These are phyloP conservation scores for Lophiotrema nucula DNA, from an alignment of 495 filamentous ascomycete species.

Conservation along the genomic window DNA sequence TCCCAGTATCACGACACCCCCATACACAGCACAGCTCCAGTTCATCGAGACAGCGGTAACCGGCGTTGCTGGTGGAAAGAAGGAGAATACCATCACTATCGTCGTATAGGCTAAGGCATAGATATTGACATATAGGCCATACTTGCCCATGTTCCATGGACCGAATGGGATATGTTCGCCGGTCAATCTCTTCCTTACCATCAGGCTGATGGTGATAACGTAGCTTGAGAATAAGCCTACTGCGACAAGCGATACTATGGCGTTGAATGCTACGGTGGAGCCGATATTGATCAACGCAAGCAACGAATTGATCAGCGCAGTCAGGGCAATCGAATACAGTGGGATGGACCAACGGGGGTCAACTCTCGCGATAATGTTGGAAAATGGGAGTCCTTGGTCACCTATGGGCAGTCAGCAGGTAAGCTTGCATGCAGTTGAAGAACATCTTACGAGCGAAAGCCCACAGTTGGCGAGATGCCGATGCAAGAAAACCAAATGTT, in stretches of 20 bases:
- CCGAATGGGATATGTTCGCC: conserved; percentile 13
- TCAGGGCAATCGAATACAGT: conserved; percentile 23
- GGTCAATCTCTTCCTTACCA: conserved; percentile 7
- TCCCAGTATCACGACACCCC: too few species aligned
- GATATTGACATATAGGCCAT: conserved; percentile 20
- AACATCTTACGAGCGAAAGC: conserved; percentile 47
- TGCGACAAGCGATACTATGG: conserved; percentile 27
- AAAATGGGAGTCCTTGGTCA: conserved; percentile 28
- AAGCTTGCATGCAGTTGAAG: too few species aligned
- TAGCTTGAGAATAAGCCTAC: conserved; percentile 20
- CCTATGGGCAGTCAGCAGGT: conserved; percentile 24
- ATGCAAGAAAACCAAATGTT: conserved; percentile 26
- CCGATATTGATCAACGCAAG: conserved; percentile 35
- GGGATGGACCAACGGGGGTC: conserved; percentile 20
- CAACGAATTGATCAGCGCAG: conserved; percentile 17
- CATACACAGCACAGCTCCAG: conserved; percentile 22
- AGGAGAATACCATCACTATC: conserved; percentile 20
- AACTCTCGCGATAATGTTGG: conserved; percentile 7
- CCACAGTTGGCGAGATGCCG: conserved; percentile 30
- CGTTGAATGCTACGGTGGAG: conserved; percentile 29
- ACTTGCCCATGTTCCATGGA: conserved; percentile 18
- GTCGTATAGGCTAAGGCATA: conserved; percentile 17
- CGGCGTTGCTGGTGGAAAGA: conserved; percentile 21
- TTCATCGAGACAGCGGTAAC: conserved; percentile 18
- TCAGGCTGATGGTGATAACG: conserved; percentile 16